phyloP scores from a whole-genome alignment of 768 basidiomycete species.

The Panaeolus cyanescens region DNA sequence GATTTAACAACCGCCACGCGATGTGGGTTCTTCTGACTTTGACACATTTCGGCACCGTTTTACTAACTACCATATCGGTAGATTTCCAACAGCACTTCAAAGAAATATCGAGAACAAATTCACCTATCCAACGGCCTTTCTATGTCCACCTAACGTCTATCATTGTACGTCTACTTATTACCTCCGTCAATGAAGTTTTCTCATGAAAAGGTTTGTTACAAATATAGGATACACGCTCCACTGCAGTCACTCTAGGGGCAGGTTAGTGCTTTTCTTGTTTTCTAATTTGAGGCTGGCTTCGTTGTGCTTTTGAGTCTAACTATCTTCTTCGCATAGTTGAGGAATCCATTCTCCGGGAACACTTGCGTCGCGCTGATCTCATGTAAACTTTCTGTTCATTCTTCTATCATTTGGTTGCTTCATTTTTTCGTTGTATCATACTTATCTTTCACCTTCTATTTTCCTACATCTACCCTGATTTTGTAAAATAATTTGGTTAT shows the following conservation, averaged over 20 bases:
- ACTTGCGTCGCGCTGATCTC: slow-evolving; percentile 69
- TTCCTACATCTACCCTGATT: slow-evolving; percentile 4
- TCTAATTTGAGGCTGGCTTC: too few species aligned
- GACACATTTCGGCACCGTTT: neutral
- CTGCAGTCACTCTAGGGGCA: slow-evolving; percentile 68
- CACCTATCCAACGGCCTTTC: slow-evolving; percentile 67
- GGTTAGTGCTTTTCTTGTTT: slow-evolving; percentile 45
- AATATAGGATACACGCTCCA: slow-evolving; percentile 70
- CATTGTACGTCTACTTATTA: slow-evolving; percentile 51
- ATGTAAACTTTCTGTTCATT: slow-evolving; percentile 38
- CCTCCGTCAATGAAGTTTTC: neutral
- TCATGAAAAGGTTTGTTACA: slow-evolving; percentile 4
- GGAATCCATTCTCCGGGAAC: slow-evolving; percentile 71
- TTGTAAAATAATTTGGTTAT: neutral
- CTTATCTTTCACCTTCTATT: neutral
- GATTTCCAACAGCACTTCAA: slow-evolving; percentile 84
- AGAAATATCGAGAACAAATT: slow-evolving; percentile 64
- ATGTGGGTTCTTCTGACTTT: slow-evolving; percentile 46
- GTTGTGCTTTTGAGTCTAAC: slow-evolving; percentile 7
- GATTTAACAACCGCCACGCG: slow-evolving; percentile 67
- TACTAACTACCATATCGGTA: slow-evolving; percentile 23
- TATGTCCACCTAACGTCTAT: slow-evolving; percentile 78
- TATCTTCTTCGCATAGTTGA: slow-evolving; percentile 45
- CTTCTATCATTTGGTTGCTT: neutral
- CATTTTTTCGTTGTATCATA: neutral